Conservation (phyloP, 1,284 basidiomycete genomes). For the Xerocomus alliaceus region DNA sequence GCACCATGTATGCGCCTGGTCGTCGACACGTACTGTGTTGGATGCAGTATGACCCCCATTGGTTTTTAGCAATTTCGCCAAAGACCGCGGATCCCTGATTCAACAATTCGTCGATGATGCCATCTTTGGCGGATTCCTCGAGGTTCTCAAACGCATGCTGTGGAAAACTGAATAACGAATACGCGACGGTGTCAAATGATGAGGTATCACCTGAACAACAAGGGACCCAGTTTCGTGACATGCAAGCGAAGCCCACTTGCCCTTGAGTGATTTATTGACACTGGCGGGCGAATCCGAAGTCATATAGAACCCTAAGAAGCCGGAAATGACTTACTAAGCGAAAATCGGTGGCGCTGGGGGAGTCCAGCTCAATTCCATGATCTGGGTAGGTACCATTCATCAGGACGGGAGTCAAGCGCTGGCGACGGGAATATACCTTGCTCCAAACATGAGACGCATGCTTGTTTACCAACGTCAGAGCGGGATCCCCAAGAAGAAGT, state of each 20-base stretch:
- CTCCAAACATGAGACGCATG: conserved; percentile 89
- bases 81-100: conserved; percentile 72
- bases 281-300: conserved; percentile 45
- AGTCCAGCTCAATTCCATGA: conserved; percentile 85
- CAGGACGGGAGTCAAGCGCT: conserved; percentile 4
- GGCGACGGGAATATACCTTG: conserved; percentile 57
- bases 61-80: conserved; percentile 79
- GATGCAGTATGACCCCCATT: conserved; percentile 85
- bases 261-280: conserved; percentile 82
- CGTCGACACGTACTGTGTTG: conserved; percentile 69
- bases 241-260: conserved; percentile 85
- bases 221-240: conserved; percentile 87
- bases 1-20: neutral
- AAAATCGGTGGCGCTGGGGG: conserved; percentile 84
- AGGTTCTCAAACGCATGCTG: conserved; percentile 87
- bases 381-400: conserved; percentile 48
- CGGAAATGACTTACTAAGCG: conserved; percentile 61
- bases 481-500: conserved; percentile 78
- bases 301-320: neutral
- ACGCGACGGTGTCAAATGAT: neutral
- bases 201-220: conserved; percentile 72
- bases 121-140: conserved; percentile 80
- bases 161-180: conserved; percentile 9
- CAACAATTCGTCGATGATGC: conserved; percentile 78
- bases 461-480: conserved; percentile 83